These are phyloP conservation scores for Flammula alnicola DNA, from an alignment of 1,284 basidiomycete genomes.

Conservation along the genomic window DNA sequence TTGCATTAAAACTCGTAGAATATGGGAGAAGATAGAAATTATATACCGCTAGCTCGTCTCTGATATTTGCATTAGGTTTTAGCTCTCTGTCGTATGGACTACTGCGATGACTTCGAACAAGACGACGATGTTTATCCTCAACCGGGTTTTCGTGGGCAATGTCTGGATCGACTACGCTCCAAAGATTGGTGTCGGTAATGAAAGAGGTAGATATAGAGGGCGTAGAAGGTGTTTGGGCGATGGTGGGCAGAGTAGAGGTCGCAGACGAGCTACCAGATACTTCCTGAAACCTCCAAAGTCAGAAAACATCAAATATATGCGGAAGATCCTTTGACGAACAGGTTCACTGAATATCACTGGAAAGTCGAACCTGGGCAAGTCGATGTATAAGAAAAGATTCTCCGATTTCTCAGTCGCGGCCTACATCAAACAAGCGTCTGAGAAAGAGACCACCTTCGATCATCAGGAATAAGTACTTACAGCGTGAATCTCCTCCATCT, in stretches of 20 bases:
- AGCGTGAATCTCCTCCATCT: constrained; percentile 92
- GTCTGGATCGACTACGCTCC: constrained; percentile 94
- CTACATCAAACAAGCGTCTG: no score
- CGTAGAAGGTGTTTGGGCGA: constrained; percentile 45
- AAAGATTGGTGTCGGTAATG: constrained; percentile 71
- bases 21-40: background rate
- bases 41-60: constrained; percentile 90
- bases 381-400: constrained; percentile 92
- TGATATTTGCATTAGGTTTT: constrained; percentile 94
- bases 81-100: constrained; percentile 95
- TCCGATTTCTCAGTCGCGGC: constrained; percentile 88
- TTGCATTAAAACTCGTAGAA: background rate
- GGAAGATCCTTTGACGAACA: constrained; percentile 42
- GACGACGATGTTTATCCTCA: constrained; percentile 94
- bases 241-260: constrained; percentile 35
- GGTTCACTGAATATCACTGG: constrained; percentile 95
- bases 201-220: constrained; percentile 54
- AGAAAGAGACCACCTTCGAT: background rate
- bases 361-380: constrained; percentile 96
- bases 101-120: constrained; percentile 93
- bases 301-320: background rate
- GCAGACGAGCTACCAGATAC: constrained; percentile 43
- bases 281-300: constrained; percentile 25
- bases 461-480: no score
- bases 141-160: constrained; percentile 91